These are phyloP conservation scores for Cladosporium sp. DNA, from an alignment of 2,329 filamentous ascomycete genomes.

Conservation along the genomic window DNA sequence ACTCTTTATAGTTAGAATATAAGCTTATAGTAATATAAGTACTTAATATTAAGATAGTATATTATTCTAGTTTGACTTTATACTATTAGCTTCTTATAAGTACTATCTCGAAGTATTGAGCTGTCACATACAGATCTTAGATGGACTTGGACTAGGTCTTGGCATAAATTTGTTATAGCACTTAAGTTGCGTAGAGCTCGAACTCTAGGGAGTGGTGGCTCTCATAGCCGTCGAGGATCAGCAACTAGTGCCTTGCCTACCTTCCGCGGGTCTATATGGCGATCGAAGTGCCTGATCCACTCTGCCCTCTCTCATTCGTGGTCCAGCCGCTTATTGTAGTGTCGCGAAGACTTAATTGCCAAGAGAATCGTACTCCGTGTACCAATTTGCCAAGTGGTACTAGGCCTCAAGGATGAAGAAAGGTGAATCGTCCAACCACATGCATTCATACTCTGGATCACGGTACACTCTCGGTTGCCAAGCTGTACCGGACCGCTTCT, in stretches of 20 bases:
- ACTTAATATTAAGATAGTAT: too few relatives aligned
- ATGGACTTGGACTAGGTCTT: too few relatives aligned
- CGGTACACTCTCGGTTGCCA: constrained; percentile 26
- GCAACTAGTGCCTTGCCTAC: constrained; percentile 5
- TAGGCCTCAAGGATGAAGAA: constrained; percentile 25
- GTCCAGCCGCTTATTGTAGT: not conserved
- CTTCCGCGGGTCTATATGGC: not conserved
- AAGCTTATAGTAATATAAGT: too few relatives aligned
- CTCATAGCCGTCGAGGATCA: constrained; percentile 19
- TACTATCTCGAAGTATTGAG: too few relatives aligned
- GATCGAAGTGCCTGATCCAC: not conserved
- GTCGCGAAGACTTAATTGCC: constrained; percentile 22
- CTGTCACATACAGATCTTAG: too few relatives aligned
- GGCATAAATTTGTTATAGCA: too few relatives aligned
- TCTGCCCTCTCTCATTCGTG: not conserved
- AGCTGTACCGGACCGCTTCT: constrained; percentile 17
- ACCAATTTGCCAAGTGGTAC: not conserved
- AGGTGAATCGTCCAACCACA: constrained; percentile 21
- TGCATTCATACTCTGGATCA: constrained; percentile 21
- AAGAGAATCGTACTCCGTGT: constrained; percentile 13
- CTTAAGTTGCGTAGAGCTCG: too few relatives aligned
- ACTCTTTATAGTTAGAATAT: too few relatives aligned
- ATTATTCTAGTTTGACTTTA: too few relatives aligned
- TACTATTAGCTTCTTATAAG: too few relatives aligned
- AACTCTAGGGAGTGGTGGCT: constrained; percentile 20